A percentile compares a stretch with the other conserved stretches of the same genome.
These are phyloP conservation scores for Cyclanthera cordifolia DNA, from an alignment of 306 rosid species.

Conservation along the genomic window DNA sequence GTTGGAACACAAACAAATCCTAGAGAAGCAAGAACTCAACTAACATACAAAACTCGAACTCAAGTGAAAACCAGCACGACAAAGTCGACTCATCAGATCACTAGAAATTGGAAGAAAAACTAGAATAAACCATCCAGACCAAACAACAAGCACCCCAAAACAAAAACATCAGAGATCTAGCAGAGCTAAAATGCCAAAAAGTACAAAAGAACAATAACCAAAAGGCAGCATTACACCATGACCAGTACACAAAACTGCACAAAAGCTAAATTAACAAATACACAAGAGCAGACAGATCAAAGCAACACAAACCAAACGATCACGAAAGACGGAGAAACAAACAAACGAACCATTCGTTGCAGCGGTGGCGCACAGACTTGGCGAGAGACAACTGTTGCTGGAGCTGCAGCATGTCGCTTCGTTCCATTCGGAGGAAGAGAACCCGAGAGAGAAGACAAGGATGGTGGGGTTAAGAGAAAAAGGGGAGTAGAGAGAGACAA, in stretches of 20 bases:
- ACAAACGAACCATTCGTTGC: conserved; percentile 66
- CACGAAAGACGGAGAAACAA: conserved; percentile 27
- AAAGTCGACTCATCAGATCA: not conserved
- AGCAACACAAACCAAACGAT: not conserved
- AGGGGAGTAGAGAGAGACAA: conserved; percentile 42
- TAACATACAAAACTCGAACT: not conserved
- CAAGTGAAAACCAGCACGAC: not conserved
- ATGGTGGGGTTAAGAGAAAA: conserved; percentile 38
- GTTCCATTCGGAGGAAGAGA: conserved; percentile 53
- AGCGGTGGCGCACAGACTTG: conserved; percentile 59
- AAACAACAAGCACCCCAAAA: not conserved
- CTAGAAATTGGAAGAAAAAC: not conserved
- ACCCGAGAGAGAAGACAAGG: conserved; percentile 24
- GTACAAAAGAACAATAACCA: conserved; percentile 1
- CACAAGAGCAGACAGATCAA: not conserved
- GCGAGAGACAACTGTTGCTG: conserved; percentile 59
- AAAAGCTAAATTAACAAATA: not conserved
- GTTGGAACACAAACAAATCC: not conserved
- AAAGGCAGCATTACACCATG: not conserved
- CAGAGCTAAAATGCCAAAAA: not conserved
- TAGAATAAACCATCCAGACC: not conserved
- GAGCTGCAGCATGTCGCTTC: conserved; percentile 44
- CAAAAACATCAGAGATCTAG: not conserved
- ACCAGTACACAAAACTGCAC: not conserved
- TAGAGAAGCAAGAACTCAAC: not conserved